Percentiles rank a stretch among this genome's conserved stretches.
Evolutionary conservation across 208 protist species (phyloP).

Genomic region (Leishmania aethiopica): DNA sequence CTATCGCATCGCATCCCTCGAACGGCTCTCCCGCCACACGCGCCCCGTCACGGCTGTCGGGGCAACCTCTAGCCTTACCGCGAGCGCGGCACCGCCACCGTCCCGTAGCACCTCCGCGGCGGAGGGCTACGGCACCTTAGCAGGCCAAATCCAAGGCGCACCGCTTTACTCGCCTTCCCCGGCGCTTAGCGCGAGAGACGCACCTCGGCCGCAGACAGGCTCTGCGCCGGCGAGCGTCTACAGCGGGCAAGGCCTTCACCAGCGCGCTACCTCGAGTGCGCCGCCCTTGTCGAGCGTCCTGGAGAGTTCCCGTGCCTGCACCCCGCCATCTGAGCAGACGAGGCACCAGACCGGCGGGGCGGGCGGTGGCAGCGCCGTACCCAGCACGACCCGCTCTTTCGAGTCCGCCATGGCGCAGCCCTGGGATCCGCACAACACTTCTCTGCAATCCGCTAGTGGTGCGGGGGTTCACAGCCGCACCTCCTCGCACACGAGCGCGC

Average conservation of each 20-base stretch:
- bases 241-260: constrained; percentile 6
- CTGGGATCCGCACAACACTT: constrained; percentile 63
- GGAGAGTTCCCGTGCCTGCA: constrained; percentile 66
- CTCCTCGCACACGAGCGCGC: constrained; percentile 46
- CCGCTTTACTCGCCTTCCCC: background rate
- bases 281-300: constrained; percentile 22
- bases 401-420: constrained; percentile 59
- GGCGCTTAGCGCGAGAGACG: constrained; percentile 1
- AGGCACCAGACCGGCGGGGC: constrained; percentile 6
- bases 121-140: constrained; percentile 11
- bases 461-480: constrained; percentile 29
- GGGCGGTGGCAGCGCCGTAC: constrained; percentile 16
- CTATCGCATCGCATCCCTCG: constrained; percentile 26
- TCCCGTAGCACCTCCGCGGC: constrained; percentile 12
- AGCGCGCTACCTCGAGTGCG: constrained; percentile 4
- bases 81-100: constrained; percentile 2
- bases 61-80: background rate
- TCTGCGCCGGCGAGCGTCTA: constrained; percentile 14
- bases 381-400: constrained; percentile 42
- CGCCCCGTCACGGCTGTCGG: constrained; percentile 16
- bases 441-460: constrained; percentile 21
- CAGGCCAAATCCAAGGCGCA: background rate
- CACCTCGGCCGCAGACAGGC: background rate
- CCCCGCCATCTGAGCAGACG: constrained; percentile 61
- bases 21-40: constrained; percentile 18